A percentile compares a stretch with the other conserved stretches of the same genome.
Evolutionary conservation across 164 flowering plant species (phyloP).

Genomic region (Liquidambar formosana): DNA sequence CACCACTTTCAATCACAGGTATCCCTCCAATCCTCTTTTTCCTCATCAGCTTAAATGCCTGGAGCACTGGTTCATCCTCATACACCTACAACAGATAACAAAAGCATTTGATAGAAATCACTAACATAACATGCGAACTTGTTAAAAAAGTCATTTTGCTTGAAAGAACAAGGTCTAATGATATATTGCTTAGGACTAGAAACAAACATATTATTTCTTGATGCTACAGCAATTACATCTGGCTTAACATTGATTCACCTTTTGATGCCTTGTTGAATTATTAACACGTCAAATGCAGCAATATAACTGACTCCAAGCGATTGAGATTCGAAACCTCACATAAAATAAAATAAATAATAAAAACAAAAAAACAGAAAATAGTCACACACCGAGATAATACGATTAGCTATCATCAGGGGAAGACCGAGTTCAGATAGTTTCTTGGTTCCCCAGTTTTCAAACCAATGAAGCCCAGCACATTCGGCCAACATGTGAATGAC

Average conservation of each 20-base stretch:
- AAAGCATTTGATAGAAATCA: background rate
- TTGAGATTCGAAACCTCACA: too few relatives aligned
- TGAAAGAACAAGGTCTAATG: background rate
- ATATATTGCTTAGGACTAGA: background rate
- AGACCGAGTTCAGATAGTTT: slow-evolving; percentile 78
- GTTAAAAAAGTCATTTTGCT: background rate
- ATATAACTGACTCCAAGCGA: too few relatives aligned
- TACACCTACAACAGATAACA: slow-evolving; percentile 49
- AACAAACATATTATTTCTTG: background rate
- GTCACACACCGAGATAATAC: slow-evolving; percentile 54
- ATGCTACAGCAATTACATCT: too few relatives aligned
- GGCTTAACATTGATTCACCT: too few relatives aligned
- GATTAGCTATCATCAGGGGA: slow-evolving; percentile 60
- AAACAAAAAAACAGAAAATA: background rate
- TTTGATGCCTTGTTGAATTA: too few relatives aligned
- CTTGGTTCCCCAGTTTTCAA: slow-evolving; percentile 89
- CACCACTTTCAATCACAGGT: slow-evolving; percentile 71
- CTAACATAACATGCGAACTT: background rate
- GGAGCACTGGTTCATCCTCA: slow-evolving; percentile 89
- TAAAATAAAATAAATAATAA: too few relatives aligned
- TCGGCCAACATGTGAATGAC: slow-evolving; percentile 97
- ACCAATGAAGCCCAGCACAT: slow-evolving; percentile 95
- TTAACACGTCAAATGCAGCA: too few relatives aligned
- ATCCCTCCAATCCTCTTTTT: slow-evolving; percentile 77
- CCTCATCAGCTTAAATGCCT: slow-evolving; percentile 90